Evolutionary conservation across 768 basidiomycete species (phyloP).

Genomic region (Pisolithus tinctorius): DNA sequence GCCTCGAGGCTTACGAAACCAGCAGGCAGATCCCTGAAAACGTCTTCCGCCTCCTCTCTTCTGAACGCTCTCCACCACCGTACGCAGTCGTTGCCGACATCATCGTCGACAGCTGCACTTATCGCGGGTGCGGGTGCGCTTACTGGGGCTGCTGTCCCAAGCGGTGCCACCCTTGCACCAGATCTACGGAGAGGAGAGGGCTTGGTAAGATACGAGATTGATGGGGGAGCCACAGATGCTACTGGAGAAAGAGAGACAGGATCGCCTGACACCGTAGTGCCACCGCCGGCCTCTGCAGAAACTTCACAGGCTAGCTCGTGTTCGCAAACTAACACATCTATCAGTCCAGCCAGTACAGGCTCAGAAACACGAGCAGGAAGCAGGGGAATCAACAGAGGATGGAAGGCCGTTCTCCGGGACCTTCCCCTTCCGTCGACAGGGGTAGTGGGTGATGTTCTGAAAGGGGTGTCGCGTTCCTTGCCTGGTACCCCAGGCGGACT

Average conservation of each 20-base stretch:
- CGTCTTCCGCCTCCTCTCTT: slow-evolving; percentile 19
- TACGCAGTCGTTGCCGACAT: slow-evolving; percentile 13
- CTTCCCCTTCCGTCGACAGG: slow-evolving; percentile 23
- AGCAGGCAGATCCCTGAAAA: not conserved
- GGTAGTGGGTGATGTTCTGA: not conserved
- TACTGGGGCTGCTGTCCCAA: slow-evolving; percentile 53
- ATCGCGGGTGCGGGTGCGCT: slow-evolving; percentile 66
- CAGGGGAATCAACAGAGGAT: slow-evolving; percentile 17
- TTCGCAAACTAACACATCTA: not conserved
- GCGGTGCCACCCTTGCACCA: slow-evolving; percentile 42
- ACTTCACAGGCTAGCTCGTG: slow-evolving; percentile 4
- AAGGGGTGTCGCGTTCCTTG: slow-evolving; percentile 6
- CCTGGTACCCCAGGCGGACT: slow-evolving; percentile 4
- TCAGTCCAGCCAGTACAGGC: not conserved
- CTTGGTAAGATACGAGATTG: slow-evolving; percentile 46
- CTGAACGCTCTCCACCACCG: slow-evolving; percentile 9
- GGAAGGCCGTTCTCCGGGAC: slow-evolving; percentile 35
- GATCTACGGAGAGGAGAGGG: slow-evolving; percentile 59
- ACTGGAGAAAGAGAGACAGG: not conserved
- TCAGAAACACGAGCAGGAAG: not conserved
- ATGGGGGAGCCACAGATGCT: slow-evolving; percentile 7
- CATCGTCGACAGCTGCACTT: slow-evolving; percentile 42
- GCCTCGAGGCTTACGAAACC: not conserved
- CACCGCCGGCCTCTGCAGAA: slow-evolving; percentile 10
- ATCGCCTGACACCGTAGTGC: slow-evolving; percentile 11